Evolutionary conservation across 257 asterid species (phyloP).

Genomic region (Phtheirospermum japonicum): DNA sequence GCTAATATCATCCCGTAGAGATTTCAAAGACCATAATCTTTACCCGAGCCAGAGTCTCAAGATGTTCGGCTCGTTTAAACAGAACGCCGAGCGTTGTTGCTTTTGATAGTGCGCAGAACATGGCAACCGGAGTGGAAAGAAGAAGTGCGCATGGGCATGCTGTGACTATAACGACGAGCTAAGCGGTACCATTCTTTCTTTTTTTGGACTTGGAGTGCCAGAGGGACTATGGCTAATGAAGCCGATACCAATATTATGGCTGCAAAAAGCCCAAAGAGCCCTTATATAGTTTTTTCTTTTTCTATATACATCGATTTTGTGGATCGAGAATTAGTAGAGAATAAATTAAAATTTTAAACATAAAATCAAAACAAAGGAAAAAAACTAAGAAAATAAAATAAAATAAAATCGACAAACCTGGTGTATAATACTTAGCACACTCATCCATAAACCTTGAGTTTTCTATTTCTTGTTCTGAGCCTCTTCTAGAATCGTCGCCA

Average conservation of each 20-base stretch:
- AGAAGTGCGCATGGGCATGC: slow-evolving; percentile 81
- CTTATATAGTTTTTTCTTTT: too few relatives aligned
- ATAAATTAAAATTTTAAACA: too few relatives aligned
- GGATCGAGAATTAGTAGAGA: too few relatives aligned
- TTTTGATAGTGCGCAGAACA: slow-evolving; percentile 70
- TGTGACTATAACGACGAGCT: slow-evolving; percentile 66
- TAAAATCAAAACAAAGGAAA: too few relatives aligned
- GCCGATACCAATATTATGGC: slow-evolving; percentile 48
- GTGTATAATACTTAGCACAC: slow-evolving; percentile 85
- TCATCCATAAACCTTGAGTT: slow-evolving; percentile 69
- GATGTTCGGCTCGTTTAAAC: slow-evolving; percentile 68
- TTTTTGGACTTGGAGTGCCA: slow-evolving; percentile 40
- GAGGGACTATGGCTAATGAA: slow-evolving; percentile 50
- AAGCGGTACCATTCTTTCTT: slow-evolving; percentile 55
- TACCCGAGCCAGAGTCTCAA: slow-evolving; percentile 57
- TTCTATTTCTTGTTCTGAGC: slow-evolving; percentile 76
- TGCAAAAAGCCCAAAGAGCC: slow-evolving; percentile 31
- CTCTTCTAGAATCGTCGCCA: slow-evolving; percentile 86
- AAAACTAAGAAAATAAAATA: not conserved
- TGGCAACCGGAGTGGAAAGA: slow-evolving; percentile 77
- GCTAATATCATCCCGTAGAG: slow-evolving; percentile 41
- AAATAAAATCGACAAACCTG: slow-evolving; percentile 65
- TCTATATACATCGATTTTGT: too few relatives aligned
- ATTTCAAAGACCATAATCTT: slow-evolving; percentile 63
- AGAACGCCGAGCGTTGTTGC: slow-evolving; percentile 68